Base-by-base conservation (phyloP, 2,329 filamentous ascomycete species). In the Orbilia javanica region DNA sequence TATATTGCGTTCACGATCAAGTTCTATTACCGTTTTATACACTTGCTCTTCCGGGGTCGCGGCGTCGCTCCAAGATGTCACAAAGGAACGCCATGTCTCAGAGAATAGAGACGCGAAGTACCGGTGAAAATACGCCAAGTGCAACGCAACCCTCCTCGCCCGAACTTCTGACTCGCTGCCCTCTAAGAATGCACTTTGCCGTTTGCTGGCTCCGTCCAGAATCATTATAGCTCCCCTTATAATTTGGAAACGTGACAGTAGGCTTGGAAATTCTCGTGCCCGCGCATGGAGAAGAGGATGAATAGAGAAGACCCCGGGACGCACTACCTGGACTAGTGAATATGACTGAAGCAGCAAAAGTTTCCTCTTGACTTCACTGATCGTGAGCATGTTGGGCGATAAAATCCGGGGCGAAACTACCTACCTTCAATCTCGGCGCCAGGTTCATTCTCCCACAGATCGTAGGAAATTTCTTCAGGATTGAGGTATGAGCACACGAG, bases 381-480 rank as follows among this genome's bases (percentile, higher is more conserved):
- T 44, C 20, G 4, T 44, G n/a, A 44, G 42, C 53, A 8, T 70
- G 44, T 13, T 46, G 31, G 10, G 79, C 27, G 48, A 22, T 60
- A 42, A 11, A 36, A 64, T 44, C 18, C n/a, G 18, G 44, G 20
- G 15, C 15, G 34, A 11, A 63, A 44, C 57, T 39, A 42, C 57
- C 13, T 44, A 63, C 57, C 22, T 57, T 57, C 52, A 4, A 52
- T 20, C 46, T 48, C 13, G 4, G 50, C 18, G 4, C 13, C 2
- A 7, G 22, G 44, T 11, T 44, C 69, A 44, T 29, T 44, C 39
- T 36, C 66, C n/a, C 79, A 44, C 6, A 81, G 48, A 31, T 73
- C 70, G 7, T 71, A 68, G 0, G 27, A 36, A 48, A 81, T 80
- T 44, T 79, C 65, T 6, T 76, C 63, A 20, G 76, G 75, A 11